A percentile compares a stretch with the other conserved stretches of the same genome.
phyloP scores from a whole-genome alignment of 768 basidiomycete genomes.

The Kwoniella newhampshirensis region DNA sequence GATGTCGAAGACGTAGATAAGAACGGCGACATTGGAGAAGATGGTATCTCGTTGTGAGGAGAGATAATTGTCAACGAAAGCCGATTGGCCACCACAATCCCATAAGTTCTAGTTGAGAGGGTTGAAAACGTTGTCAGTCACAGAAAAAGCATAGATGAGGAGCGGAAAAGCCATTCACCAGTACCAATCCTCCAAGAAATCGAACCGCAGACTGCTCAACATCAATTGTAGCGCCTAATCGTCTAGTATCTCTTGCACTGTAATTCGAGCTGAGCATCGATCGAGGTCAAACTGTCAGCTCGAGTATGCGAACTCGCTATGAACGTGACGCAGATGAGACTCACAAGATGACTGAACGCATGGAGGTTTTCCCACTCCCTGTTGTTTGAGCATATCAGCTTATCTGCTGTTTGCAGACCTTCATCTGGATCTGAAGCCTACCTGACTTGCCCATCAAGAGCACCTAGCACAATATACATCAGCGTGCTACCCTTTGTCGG shows the following conservation, averaged over 20 bases:
- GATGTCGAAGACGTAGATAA: conserved; percentile 98
- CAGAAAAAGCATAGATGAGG: too few relatives aligned
- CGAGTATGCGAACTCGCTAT: too few relatives aligned
- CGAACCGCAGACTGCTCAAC: conserved; percentile 97
- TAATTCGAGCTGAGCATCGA: conserved; percentile 76
- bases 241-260: conserved; percentile 82
- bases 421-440: conserved; percentile 53
- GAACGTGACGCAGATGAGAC: conserved; percentile 38
- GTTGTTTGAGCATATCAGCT: conserved; percentile 17
- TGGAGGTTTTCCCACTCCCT: conserved; percentile 73
- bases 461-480: conserved; percentile 61
- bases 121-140: not conserved
- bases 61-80: conserved; percentile 97
- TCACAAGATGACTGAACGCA: conserved; percentile 98
- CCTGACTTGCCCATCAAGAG: conserved; percentile 97
- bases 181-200: conserved; percentile 90
- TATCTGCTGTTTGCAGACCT: not conserved
- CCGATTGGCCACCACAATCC: conserved; percentile 98
- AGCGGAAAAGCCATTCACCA: conserved; percentile 53
- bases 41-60: conserved; percentile 87
- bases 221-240: conserved; percentile 94
- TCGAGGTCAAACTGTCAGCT: not conserved
- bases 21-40: conserved; percentile 92
- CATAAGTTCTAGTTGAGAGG: conserved; percentile 67
- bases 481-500: not conserved